Conservation (phyloP, 2,329 filamentous ascomycete species). For the Metarhizium humberi region DNA sequence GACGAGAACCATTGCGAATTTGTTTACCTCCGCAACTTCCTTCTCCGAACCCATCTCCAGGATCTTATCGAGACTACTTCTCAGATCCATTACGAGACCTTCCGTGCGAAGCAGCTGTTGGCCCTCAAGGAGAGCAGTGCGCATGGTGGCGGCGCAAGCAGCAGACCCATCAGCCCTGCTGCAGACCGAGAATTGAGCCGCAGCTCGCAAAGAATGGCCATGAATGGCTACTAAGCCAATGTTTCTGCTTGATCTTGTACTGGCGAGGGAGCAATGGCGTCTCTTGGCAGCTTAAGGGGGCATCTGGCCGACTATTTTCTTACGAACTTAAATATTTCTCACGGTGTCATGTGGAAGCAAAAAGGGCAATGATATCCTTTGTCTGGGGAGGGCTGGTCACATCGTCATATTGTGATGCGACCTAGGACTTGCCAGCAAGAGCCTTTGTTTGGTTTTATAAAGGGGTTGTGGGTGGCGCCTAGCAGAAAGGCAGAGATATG, state of each 20-base stretch:
- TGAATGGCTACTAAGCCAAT: constrained; percentile 84
- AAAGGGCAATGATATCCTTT: constrained; percentile 13
- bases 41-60: constrained; percentile 95
- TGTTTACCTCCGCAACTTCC: constrained; percentile 95
- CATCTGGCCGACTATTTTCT: constrained; percentile 12
- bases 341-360: constrained; percentile 20
- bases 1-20: constrained; percentile 99
- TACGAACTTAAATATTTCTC: constrained; percentile 21
- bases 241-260: constrained; percentile 19
- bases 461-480: constrained; percentile 9
- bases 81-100: constrained; percentile 99
- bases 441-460: constrained; percentile 12
- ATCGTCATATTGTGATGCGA: constrained; percentile 10
- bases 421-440: constrained; percentile 5
- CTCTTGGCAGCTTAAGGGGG: constrained; percentile 17
- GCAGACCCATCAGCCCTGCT: constrained; percentile 84
- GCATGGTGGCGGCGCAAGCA: constrained; percentile 65
- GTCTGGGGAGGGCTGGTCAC: constrained; percentile 10
- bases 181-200: constrained; percentile 94
- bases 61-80: constrained; percentile 98
- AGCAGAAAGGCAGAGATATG: not conserved
- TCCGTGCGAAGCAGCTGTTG: constrained; percentile 97
- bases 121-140: constrained; percentile 97
- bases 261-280: constrained; percentile 25
- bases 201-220: constrained; percentile 92